Base-by-base conservation (phyloP, 2,329 filamentous ascomycete species). In the Tolypocladium endophyticum region DNA sequence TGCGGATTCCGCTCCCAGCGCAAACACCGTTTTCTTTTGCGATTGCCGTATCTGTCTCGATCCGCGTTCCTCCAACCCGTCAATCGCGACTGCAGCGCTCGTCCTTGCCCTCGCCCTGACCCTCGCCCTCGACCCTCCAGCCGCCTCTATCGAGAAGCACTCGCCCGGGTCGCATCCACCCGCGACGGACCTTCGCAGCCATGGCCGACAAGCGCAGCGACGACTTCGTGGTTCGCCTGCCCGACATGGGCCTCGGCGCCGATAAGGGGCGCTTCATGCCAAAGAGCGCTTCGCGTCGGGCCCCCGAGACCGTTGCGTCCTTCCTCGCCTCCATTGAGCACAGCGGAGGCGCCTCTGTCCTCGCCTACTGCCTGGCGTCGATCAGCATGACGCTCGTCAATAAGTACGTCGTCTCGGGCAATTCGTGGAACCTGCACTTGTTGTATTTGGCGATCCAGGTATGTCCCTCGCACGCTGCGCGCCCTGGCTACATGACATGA, bases 301-400 rank as follows among this genome's bases (percentile, higher is more conserved):
- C 43, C 59, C 47, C 50, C 57, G n/a, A 62, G 61, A 25, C 62
- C 55, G 59, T 60, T 58, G 36, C 57, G 7, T 50, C 62, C 45
- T 61, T 63, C 80, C 52, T 73, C 78, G 63, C 76, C 78, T 67
- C 72, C 38, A 47, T 91, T 63, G 83, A 87, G 68, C 90, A 92
- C 76, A 94, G 86, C 74, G 90, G 92, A 20, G 79, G 84, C 54
- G 73, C 94, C 55, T 92, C 93, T 28, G 89, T 99, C 68, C 72
- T 96, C 65, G 86, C 90, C 56, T 99, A 99, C 80, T 99, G 94
- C 76, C 80, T 89, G 69, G 90, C 93, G 58, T 97, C 92, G n/a
- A 99, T 99, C 72, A 84, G 93, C 74, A 99, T 99, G 94, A 99
- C 94, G 9, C 90, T 97, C n/a, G 94, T 95, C 74, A 99, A 99